Percentiles rank a stretch among this genome's conserved stretches.
These are phyloP conservation scores for Cytospora schulzeri DNA, from an alignment of 2,329 filamentous ascomycete species.

Conservation along the genomic window DNA sequence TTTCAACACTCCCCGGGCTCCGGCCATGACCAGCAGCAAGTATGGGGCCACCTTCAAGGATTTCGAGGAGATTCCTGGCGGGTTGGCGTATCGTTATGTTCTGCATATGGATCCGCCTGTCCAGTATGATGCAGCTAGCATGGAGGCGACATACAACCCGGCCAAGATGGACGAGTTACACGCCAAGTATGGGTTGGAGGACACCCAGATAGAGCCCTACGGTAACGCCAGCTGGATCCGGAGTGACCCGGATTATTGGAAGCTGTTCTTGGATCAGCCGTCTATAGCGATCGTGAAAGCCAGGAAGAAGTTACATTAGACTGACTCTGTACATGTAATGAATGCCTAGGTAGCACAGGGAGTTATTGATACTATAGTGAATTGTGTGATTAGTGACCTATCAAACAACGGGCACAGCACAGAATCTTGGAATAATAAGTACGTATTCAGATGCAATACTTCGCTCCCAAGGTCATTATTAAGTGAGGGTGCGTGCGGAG, in stretches of 20 bases:
- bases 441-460: no score
- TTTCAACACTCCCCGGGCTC: conserved; percentile 13
- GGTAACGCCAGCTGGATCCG: conserved; percentile 10
- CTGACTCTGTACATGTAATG: no score
- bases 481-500: no score
- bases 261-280: conserved; percentile 16
- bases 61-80: conserved; percentile 20
- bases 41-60: conserved; percentile 22
- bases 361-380: no score
- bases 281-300: conserved; percentile 20
- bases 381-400: no score
- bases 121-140: conserved; percentile 18
- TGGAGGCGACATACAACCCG: conserved; percentile 26
- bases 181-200: conserved; percentile 17
- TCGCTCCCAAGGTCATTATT: no score
- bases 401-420: no score
- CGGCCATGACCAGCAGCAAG: conserved; percentile 12
- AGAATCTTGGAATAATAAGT: no score
- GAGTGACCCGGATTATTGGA: conserved; percentile 19
- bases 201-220: conserved; percentile 14
- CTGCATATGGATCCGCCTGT: conserved; percentile 16
- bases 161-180: conserved; percentile 15
- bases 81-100: conserved; percentile 21
- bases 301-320: conserved; percentile 15
- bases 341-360: no score